Base-by-base conservation (phyloP, 1,284 basidiomycete genomes). In the Cystobasidiaceae sp. region DNA sequence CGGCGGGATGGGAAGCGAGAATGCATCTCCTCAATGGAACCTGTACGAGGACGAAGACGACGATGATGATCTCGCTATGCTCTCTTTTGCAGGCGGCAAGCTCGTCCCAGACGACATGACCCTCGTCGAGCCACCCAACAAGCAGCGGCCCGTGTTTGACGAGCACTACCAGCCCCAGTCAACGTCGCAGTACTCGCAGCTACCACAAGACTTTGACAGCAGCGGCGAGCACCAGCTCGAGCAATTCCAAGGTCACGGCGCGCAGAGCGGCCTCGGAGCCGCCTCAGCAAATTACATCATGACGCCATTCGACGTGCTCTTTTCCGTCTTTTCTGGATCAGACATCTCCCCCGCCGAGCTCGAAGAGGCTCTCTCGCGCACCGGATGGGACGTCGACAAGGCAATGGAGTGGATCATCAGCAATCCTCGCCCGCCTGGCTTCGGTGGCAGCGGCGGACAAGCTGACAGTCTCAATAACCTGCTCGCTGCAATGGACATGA, bases 281-380 rank as follows among this genome's bases (percentile, higher is more conserved):
- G 21, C 37, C 44, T 51, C 46, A 19, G 28, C 60, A 5, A 69
- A 52, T 23, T 73, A 74, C 66, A 65, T 70, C 34, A 94, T 97
- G 89, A 94, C 93, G 1, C 94, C 94, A 0, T 89, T 98, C 71
- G 94, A 97, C 73, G 91, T 97, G 41, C 85, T 98, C 21, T 87
- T 85, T 72, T 93, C 90, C 34, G 90, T 98, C 37, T 97, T 97
- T 75, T 88, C 89, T 39, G 67, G 59, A n/a, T 86, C 89, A 2
- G 86, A 89, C 1, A 82, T 96, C 4, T 88, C 92, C 0, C 86
- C 90, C 2, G 87, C 87, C 5, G 92, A 97, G 74, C 82, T 97
- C 3, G 94, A 97, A 77, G 92, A 96, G 67, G 93, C 93, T 0
- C 82, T 98, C 5, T 85, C 86, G 25, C 82, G 84, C 58, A 88